phyloP scores from a whole-genome alignment of 2,329 filamentous ascomycete species.

The Ophiostoma montium region DNA sequence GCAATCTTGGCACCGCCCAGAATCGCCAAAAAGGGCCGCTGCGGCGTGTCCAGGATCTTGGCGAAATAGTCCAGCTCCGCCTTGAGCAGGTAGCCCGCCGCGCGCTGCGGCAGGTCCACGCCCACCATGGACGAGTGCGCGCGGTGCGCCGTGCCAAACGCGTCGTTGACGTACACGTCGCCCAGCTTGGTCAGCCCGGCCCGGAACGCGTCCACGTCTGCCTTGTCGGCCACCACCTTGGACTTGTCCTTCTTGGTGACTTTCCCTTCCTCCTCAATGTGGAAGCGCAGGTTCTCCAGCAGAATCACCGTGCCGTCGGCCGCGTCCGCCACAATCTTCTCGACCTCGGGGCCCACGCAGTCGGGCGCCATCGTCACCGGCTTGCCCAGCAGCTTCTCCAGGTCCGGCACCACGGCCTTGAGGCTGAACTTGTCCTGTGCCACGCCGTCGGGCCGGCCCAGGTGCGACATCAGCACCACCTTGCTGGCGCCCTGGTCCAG shows the following conservation, averaged over 20 bases:
- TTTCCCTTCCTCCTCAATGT: slow-evolving; percentile 95
- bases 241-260: slow-evolving; percentile 90
- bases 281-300: slow-evolving; percentile 96
- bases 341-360: slow-evolving; percentile 78
- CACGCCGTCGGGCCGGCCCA: slow-evolving; percentile 87
- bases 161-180: slow-evolving; percentile 96
- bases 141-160: slow-evolving; percentile 95
- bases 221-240: slow-evolving; percentile 58
- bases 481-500: slow-evolving; percentile 81
- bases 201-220: slow-evolving; percentile 81
- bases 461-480: slow-evolving; percentile 95
- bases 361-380: slow-evolving; percentile 84
- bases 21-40: slow-evolving; percentile 96
- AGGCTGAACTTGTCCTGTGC: slow-evolving; percentile 87
- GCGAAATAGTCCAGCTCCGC: slow-evolving; percentile 99
- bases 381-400: slow-evolving; percentile 72
- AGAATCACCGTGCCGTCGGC: slow-evolving; percentile 72
- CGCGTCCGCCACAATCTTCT: slow-evolving; percentile 77
- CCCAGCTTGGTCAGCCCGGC: slow-evolving; percentile 89
- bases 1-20: slow-evolving; percentile 96
- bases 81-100: slow-evolving; percentile 97
- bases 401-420: slow-evolving; percentile 77
- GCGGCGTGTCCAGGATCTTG: slow-evolving; percentile 81
- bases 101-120: slow-evolving; percentile 88
- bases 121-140: slow-evolving; percentile 99